Conservation (phyloP, 345 rosid genomes). For the Cardamine chenopodiifolia region DNA sequence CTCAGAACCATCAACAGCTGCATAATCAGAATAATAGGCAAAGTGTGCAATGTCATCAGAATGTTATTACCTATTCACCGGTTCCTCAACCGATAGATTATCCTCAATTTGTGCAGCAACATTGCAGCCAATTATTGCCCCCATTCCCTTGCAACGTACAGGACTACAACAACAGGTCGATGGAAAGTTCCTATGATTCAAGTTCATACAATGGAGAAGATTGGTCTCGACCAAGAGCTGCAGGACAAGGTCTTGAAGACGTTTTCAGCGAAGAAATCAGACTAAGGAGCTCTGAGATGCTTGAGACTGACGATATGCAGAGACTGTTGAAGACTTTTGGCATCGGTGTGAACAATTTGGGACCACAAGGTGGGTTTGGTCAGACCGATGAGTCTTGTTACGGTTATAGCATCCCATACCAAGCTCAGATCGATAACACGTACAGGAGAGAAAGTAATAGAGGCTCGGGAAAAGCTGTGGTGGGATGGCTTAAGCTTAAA, state of each 20-base stretch:
- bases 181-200: slow-evolving; percentile 48
- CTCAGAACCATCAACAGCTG: slow-evolving; percentile 32
- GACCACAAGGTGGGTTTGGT: slow-evolving; percentile 51
- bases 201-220: slow-evolving; percentile 58
- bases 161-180: slow-evolving; percentile 57
- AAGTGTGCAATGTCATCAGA: slow-evolving; percentile 45
- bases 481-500: slow-evolving; percentile 92
- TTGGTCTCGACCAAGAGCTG: slow-evolving; percentile 55
- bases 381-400: slow-evolving; percentile 60
- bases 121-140: slow-evolving; percentile 46
- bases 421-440: slow-evolving; percentile 50
- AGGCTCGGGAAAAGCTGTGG: slow-evolving; percentile 88
- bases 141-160: slow-evolving; percentile 46
- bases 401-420: slow-evolving; percentile 56
- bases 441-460: slow-evolving; percentile 44
- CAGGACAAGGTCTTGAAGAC: slow-evolving; percentile 61
- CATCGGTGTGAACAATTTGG: slow-evolving; percentile 50
- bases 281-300: slow-evolving; percentile 82
- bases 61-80: slow-evolving; percentile 44
- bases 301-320: slow-evolving; percentile 89
- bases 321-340: slow-evolving; percentile 68
- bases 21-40: slow-evolving; percentile 46
- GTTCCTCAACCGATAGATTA: slow-evolving; percentile 60
- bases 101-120: slow-evolving; percentile 53
- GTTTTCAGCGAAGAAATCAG: slow-evolving; percentile 71